A percentile compares a stretch with the other conserved stretches of the same genome.
Conservation (phyloP, 208 protist genomes). For the Crithidia fasciculata region DNA sequence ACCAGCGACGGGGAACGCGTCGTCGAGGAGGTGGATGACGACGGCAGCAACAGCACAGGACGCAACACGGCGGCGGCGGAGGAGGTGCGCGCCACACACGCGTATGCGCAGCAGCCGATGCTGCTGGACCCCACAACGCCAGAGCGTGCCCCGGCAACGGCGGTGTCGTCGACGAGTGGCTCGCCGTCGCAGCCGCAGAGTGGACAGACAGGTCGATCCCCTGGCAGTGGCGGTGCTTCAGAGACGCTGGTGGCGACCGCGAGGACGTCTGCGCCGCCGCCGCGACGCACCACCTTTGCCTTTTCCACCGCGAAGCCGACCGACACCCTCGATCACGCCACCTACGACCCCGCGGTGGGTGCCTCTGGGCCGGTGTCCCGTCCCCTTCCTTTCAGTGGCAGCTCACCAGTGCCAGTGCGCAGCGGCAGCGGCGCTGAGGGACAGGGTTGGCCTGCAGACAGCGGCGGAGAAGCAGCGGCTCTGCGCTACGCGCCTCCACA, state of each 20-base stretch:
- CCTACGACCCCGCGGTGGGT: conserved; percentile 34
- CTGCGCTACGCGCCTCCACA: conserved; percentile 2
- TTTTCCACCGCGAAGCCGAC: conserved; percentile 11
- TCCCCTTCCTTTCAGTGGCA: too few species aligned
- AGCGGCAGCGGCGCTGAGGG: too few species aligned
- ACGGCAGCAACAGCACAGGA: not conserved
- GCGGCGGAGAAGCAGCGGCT: not conserved
- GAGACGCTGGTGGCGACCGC: not conserved
- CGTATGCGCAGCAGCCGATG: conserved; percentile 19
- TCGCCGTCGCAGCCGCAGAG: conserved; percentile 23
- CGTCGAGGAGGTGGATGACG: conserved; percentile 22
- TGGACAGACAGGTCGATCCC: not conserved
- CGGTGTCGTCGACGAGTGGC: conserved; percentile 5
- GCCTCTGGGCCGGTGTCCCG: too few species aligned
- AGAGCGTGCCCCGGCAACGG: conserved; percentile 35
- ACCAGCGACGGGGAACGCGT: conserved; percentile 24
- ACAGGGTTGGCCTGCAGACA: too few species aligned
- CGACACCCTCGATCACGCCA: conserved; percentile 25
- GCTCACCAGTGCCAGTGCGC: too few species aligned
- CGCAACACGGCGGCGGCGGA: not conserved
- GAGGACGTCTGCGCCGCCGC: not conserved
- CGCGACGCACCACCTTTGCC: conserved; percentile 47
- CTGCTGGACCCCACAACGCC: conserved; percentile 37
- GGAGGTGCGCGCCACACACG: conserved; percentile 10
- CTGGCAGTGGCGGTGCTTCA: not conserved